Percentiles rank a stretch among this genome's conserved stretches.
Evolutionary conservation across 495 filamentous ascomycete genomes (phyloP).

Genomic region (Haplographium delicatum): DNA sequence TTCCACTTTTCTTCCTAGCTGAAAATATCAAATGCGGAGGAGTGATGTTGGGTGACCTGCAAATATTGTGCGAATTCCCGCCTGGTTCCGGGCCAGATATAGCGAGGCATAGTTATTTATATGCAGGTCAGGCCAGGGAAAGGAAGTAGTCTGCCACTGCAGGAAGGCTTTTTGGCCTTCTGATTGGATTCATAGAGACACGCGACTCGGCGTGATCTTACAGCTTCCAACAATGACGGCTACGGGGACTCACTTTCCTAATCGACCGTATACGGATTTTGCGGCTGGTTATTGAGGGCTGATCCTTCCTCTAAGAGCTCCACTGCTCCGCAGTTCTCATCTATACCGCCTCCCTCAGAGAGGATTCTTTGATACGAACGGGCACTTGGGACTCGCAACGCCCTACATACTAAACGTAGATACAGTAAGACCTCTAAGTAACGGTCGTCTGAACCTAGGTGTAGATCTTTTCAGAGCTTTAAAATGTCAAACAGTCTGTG

Average conservation of each 20-base stretch:
- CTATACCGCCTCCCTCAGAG: too few species aligned
- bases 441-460: too few species aligned
- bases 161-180: neutral
- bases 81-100: neutral
- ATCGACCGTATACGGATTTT: neutral
- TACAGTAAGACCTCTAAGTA: too few species aligned
- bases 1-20: constrained; percentile 4
- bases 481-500: too few species aligned
- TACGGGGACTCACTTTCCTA: constrained; percentile 10
- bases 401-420: too few species aligned
- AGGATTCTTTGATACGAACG: too few species aligned
- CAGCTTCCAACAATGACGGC: constrained; percentile 10
- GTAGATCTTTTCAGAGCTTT: too few species aligned
- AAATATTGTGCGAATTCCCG: too few species aligned
- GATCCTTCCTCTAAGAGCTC: neutral
- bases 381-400: too few species aligned
- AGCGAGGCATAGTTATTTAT: constrained; percentile 8
- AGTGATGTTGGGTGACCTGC: too few species aligned
- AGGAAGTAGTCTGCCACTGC: constrained; percentile 10
- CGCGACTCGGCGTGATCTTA: constrained; percentile 17
- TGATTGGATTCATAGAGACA: constrained; percentile 18
- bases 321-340: too few species aligned
- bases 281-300: constrained; percentile 1
- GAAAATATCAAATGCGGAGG: neutral
- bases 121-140: constrained; percentile 16